phyloP scores from a whole-genome alignment of 2,329 filamentous ascomycete species.

The Cladosporium colombiae region DNA sequence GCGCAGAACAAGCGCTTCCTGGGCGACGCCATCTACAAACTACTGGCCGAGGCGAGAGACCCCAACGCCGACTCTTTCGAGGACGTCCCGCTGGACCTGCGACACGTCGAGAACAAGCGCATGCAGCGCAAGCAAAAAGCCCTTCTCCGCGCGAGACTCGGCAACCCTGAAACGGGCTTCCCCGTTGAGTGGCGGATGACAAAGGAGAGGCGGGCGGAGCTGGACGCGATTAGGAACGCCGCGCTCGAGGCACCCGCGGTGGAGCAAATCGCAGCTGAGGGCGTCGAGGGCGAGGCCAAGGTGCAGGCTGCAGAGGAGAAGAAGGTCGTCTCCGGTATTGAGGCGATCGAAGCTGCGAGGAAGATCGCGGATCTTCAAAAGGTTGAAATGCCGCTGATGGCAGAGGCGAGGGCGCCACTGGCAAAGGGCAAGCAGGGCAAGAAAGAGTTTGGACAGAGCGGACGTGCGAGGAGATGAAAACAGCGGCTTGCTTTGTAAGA shows the following conservation, averaged over 20 bases:
- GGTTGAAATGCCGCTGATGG: slow-evolving; percentile 36
- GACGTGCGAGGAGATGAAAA: not conserved
- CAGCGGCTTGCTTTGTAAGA: slow-evolving; percentile 2
- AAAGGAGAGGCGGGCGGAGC: slow-evolving; percentile 62
- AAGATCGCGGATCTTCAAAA: slow-evolving; percentile 27
- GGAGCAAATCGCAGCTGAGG: slow-evolving; percentile 19
- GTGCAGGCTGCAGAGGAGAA: slow-evolving; percentile 6
- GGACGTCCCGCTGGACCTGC: slow-evolving; percentile 84
- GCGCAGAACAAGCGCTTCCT: slow-evolving; percentile 98
- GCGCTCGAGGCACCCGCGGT: slow-evolving; percentile 42
- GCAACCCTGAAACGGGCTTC: slow-evolving; percentile 68
- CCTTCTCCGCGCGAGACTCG: slow-evolving; percentile 39
- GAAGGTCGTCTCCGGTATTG: slow-evolving; percentile 28
- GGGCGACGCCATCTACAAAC: slow-evolving; percentile 70
- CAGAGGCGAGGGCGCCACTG: slow-evolving; percentile 32
- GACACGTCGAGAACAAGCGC: slow-evolving; percentile 56
- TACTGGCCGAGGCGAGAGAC: slow-evolving; percentile 75
- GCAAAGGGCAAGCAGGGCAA: slow-evolving; percentile 35
- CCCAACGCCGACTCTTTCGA: slow-evolving; percentile 74
- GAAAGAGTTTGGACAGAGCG: slow-evolving; percentile 32
- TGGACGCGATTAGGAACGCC: slow-evolving; percentile 62
- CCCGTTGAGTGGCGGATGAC: slow-evolving; percentile 83
- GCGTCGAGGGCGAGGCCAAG: slow-evolving; percentile 5
- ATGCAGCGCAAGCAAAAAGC: slow-evolving; percentile 21
- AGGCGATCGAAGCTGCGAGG: slow-evolving; percentile 33